Conservation (phyloP, 495 filamentous ascomycete genomes). For the Lophium mytilinum region DNA sequence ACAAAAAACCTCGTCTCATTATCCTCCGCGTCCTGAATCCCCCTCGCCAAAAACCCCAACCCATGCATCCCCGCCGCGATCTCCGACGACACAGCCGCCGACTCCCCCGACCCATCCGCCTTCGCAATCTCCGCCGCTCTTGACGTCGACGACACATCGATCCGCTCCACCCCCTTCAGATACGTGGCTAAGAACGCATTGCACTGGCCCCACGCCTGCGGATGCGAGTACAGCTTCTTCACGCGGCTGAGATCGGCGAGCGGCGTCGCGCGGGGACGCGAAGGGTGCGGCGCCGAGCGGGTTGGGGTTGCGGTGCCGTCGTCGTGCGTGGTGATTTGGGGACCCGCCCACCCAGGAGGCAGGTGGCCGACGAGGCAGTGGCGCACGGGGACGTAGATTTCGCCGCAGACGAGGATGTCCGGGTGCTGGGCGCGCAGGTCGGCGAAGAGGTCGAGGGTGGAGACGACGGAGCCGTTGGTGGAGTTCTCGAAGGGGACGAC, state of each 20-base stretch:
- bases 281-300: slow-evolving; percentile 5
- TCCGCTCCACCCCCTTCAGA: slow-evolving; percentile 61
- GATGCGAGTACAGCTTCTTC: slow-evolving; percentile 63
- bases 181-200: slow-evolving; percentile 58
- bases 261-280: slow-evolving; percentile 31
- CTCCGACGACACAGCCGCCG: slow-evolving; percentile 68
- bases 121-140: slow-evolving; percentile 70
- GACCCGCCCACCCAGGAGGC: too few relatives aligned
- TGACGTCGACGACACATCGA: slow-evolving; percentile 82
- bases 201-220: slow-evolving; percentile 92
- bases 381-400: slow-evolving; percentile 75
- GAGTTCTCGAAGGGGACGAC: slow-evolving; percentile 96
- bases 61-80: slow-evolving; percentile 61
- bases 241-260: slow-evolving; percentile 44
- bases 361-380: slow-evolving; percentile 64
- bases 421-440: slow-evolving; percentile 53
- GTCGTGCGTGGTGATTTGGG: too few relatives aligned
- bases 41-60: slow-evolving; percentile 58
- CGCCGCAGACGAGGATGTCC: slow-evolving; percentile 64
- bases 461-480: slow-evolving; percentile 82
- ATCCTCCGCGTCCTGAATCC: slow-evolving; percentile 74
- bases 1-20: slow-evolving; percentile 90
- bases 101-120: slow-evolving; percentile 48
- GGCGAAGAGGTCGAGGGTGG: slow-evolving; percentile 80
- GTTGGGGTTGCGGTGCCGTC: slow-evolving; percentile 18